Base-by-base conservation (phyloP, 371 early-diverging fungal species). In the Aphelidium insulamus region DNA sequence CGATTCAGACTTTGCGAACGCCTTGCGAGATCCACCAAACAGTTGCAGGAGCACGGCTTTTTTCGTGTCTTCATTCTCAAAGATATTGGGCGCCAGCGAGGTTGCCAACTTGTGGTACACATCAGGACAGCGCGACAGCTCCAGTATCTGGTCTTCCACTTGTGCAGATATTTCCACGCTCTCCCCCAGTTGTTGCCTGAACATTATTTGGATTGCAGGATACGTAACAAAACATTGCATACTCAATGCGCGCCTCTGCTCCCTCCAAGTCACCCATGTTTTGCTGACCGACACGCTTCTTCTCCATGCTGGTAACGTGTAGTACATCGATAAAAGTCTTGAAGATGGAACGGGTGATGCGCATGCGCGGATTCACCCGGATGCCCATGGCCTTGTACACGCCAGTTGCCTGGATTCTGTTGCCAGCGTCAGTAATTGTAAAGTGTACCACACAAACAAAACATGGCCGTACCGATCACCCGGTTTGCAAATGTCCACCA, bases 251-350 rank as follows among this genome's bases (percentile, higher is more conserved):
- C n/a, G 65, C 61, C 20, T 40, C 46, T 41, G 40, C 59, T 45
- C 59, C 72, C 41, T 62, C 68, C 38, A 42, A 48, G 22, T 30
- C 52, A 34, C 38, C 32, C 27, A 57, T 54, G 29, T 30, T 43
- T 6, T 32, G 32, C 36, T 65, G 33, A 4, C 47, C 53, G 34
- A 86, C 41, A 22, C 90, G 69, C 38, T 66, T 77, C 35, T 65
- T 62, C 45, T 80, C 74, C 5, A 78, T 58, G 29, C 72, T 68
- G 33, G 78, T 71, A 37, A 92, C 65, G 44, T 91, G 87, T 7
- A 91, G 85, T 1, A 95, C 79, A 51, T 98, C 98, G 33, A 99
- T 48, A 54, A 80, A 99, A 0, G 97, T 92, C 45, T 87, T 74
- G 64, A 94, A 99, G 4, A 94, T 57, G 7, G 88, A 60, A 49